Evolutionary conservation across 1,284 basidiomycete species (phyloP).

Genomic region (Trichosporon sp.): DNA sequence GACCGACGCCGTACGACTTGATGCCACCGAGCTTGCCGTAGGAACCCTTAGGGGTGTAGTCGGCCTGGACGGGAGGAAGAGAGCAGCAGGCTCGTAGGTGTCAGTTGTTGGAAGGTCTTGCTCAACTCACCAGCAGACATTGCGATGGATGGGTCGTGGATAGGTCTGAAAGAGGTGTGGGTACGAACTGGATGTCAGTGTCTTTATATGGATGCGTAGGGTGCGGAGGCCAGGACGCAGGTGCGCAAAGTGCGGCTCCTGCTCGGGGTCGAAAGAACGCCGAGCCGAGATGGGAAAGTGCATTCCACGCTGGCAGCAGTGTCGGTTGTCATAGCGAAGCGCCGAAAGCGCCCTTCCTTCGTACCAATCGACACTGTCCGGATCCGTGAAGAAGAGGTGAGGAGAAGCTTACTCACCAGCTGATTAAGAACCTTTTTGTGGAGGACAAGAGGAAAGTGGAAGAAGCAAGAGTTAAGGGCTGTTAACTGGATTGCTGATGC

Average conservation of each 20-base stretch:
- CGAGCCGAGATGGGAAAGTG: conserved; percentile 6
- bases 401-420: not conserved
- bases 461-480: not conserved
- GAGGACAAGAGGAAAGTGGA: not conserved
- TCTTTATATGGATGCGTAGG: conserved; percentile 6
- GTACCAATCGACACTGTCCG: too few species aligned
- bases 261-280: not conserved
- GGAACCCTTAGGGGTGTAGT: conserved; percentile 59
- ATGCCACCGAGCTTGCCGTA: conserved; percentile 53
- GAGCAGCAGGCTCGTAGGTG: conserved; percentile 58
- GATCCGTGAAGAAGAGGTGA: too few species aligned
- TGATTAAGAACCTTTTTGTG: not conserved
- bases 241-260: not conserved
- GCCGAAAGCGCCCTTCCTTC: too few species aligned
- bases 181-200: not conserved
- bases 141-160: not conserved
- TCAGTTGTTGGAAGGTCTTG: not conserved
- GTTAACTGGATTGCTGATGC: too few species aligned
- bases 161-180: not conserved
- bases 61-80: conserved; percentile 58
- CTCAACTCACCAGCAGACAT: conserved; percentile 11
- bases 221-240: not conserved
- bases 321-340: too few species aligned
- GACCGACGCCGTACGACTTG: conserved; percentile 53
- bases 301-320: not conserved